phyloP scores from a whole-genome alignment of 225 moss, liverwort and hornwort species.

The Physcomitrellopsis africana region DNA sequence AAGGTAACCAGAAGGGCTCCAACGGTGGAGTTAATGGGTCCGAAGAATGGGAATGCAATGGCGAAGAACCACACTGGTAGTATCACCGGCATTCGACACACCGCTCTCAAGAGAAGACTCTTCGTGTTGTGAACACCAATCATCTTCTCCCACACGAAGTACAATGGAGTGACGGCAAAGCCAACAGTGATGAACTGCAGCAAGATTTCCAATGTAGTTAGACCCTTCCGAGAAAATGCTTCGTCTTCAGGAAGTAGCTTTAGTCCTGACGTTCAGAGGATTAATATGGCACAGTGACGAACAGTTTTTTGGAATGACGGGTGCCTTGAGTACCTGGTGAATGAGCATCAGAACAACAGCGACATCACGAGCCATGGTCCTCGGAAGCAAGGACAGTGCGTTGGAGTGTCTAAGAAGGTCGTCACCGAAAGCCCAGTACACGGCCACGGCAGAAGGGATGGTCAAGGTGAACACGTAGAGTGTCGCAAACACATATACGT shows the following conservation, averaged over 20 bases:
- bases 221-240: no score
- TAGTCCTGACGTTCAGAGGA: no score
- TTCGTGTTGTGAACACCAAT: slow-evolving; percentile 20
- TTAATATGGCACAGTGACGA: no score
- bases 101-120: slow-evolving; percentile 10
- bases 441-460: slow-evolving; percentile 29
- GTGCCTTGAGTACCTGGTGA: slow-evolving; percentile 15
- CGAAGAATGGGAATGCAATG: slow-evolving; percentile 34
- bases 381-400: slow-evolving; percentile 24
- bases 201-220: not conserved
- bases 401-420: slow-evolving; percentile 22
- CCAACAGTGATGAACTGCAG: slow-evolving; percentile 31
- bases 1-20: slow-evolving; percentile 29
- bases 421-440: slow-evolving; percentile 36
- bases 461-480: slow-evolving; percentile 32
- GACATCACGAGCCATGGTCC: slow-evolving; percentile 18
- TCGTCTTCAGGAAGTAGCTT: no score
- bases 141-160: slow-evolving; percentile 34
- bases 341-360: slow-evolving; percentile 37
- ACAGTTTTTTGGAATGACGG: not conserved
- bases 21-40: slow-evolving; percentile 32
- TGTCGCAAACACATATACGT: slow-evolving; percentile 27
- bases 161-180: slow-evolving; percentile 32
- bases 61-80: slow-evolving; percentile 34
- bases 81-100: slow-evolving; percentile 26